Percentiles rank a stretch among this genome's conserved stretches.
These are phyloP conservation scores for Harringtonia aguacate DNA, from an alignment of 2,329 filamentous ascomycete species.

Conservation along the genomic window DNA sequence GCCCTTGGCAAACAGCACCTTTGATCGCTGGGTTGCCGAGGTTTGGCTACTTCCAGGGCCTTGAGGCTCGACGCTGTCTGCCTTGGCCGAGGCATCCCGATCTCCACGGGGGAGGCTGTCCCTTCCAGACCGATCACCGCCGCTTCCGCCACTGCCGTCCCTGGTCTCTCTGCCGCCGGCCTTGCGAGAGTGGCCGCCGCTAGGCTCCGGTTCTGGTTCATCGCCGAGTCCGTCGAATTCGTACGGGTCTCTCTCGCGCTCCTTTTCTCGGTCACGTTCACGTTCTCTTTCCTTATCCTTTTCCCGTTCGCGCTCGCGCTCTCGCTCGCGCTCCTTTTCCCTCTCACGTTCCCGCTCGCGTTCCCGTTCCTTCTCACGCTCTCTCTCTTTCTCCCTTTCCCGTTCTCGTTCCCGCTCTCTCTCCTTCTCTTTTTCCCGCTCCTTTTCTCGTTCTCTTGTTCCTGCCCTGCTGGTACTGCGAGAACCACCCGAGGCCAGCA, in stretches of 20 bases:
- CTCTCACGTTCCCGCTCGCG: constrained; percentile 17
- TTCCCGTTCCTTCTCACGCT: constrained; percentile 17
- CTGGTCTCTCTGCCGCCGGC: constrained; percentile 19
- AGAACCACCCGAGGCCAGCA: constrained; percentile 8
- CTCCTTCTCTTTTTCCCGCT: constrained; percentile 11
- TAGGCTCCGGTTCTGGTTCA: constrained; percentile 29
- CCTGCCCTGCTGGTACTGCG: constrained; percentile 8
- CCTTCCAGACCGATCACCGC: constrained; percentile 20
- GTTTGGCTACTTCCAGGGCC: constrained; percentile 19
- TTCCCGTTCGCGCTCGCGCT: constrained; percentile 16
- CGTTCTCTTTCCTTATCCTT: constrained; percentile 2
- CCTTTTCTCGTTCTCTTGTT: constrained; percentile 15
- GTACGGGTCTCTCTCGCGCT: constrained; percentile 19
- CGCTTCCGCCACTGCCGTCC: background rate
- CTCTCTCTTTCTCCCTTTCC: constrained; percentile 20
- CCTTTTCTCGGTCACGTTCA: constrained; percentile 2
- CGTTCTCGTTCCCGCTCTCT: constrained; percentile 9
- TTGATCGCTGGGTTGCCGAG: constrained; percentile 31
- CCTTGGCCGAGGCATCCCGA: constrained; percentile 43
- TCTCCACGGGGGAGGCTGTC: constrained; percentile 27
- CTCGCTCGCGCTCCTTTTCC: constrained; percentile 12
- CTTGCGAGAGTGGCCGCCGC: constrained; percentile 23
- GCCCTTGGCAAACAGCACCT: constrained; percentile 48
- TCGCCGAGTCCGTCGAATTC: constrained; percentile 32
- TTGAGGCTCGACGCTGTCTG: constrained; percentile 45